A percentile compares a stretch with the other conserved stretches of the same genome.
Evolutionary conservation across 306 rosid genomes (phyloP).

Genomic region (Cucumis cinereus): DNA sequence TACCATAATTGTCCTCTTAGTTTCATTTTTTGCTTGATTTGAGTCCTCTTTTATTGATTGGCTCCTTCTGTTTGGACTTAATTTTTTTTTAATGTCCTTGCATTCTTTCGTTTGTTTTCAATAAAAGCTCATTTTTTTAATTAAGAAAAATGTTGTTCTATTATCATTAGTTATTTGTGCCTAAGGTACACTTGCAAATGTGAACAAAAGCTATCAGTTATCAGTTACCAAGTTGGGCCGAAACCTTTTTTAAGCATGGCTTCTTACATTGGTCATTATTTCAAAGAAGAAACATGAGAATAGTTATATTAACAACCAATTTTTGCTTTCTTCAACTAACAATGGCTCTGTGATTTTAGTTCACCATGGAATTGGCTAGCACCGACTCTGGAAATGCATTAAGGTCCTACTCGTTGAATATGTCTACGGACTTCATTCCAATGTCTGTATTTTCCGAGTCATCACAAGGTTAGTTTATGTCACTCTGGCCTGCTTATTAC

Average conservation of each 20-base stretch:
- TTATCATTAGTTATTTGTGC: not conserved
- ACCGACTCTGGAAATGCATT: conserved; percentile 46
- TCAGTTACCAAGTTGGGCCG: not conserved
- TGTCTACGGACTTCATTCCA: conserved; percentile 51
- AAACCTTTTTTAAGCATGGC: not conserved
- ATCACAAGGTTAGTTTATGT: conserved; percentile 37
- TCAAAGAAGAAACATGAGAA: not conserved
- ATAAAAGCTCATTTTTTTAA: not conserved
- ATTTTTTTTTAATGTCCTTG: not conserved
- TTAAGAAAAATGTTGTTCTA: not conserved
- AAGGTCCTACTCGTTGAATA: conserved; percentile 49
- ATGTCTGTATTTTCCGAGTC: conserved; percentile 80
- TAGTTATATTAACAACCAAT: not conserved
- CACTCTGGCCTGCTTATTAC: not conserved
- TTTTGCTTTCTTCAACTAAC: not conserved
- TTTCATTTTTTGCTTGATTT: not conserved
- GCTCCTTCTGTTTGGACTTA: not conserved
- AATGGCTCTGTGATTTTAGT: conserved; percentile 28
- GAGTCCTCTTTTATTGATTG: not conserved
- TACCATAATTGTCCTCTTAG: too few relatives aligned
- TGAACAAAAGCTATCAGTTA: not conserved
- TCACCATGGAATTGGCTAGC: conserved; percentile 81
- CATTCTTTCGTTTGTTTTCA: not conserved
- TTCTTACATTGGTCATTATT: not conserved
- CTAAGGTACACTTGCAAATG: not conserved